phyloP scores from a whole-genome alignment of 805 yeast genomes.

The Myxozyma kluyveri region DNA sequence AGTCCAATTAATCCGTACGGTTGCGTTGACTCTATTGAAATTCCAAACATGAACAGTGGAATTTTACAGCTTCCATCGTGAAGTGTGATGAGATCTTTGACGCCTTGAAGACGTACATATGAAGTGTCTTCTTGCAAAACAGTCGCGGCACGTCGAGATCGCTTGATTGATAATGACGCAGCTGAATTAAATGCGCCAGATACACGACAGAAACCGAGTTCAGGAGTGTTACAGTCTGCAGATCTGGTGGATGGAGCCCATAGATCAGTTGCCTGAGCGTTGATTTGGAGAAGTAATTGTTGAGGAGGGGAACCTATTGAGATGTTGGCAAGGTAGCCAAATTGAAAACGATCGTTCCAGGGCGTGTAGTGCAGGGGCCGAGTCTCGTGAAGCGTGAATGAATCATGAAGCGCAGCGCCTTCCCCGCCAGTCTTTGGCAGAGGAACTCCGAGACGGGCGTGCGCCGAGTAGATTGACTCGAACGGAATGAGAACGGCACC shows the following conservation, averaged over 20 bases:
- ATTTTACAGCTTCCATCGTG: background rate
- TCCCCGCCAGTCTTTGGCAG: background rate
- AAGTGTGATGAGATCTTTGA: conserved; percentile 48
- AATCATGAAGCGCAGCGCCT: too few relatives aligned
- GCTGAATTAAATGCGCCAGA: conserved; percentile 6
- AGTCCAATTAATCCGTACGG: conserved; percentile 18
- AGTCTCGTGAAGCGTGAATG: background rate
- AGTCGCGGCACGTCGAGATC: conserved; percentile 1
- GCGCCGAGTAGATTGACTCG: conserved; percentile 7
- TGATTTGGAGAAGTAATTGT: conserved; percentile 52
- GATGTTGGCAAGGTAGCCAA: conserved; percentile 34
- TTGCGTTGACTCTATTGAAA: conserved; percentile 11
- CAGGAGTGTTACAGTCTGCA: conserved; percentile 3
- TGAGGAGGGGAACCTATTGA: conserved; percentile 58
- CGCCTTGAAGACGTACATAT: conserved; percentile 55
- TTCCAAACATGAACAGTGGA: conserved; percentile 10
- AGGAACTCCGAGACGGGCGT: conserved; percentile 2
- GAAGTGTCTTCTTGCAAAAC: conserved; percentile 47
- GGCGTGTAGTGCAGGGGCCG: conserved; percentile 1
- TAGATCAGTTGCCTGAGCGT: conserved; percentile 71
- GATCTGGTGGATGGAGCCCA: conserved; percentile 47
- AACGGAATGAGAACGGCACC: background rate
- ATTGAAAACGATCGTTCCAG: conserved; percentile 13
- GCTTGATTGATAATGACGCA: background rate
- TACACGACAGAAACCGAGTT: conserved; percentile 7